These are phyloP conservation scores for Stachybotrys chlorohalonatus DNA, from an alignment of 2,329 filamentous ascomycete species.

Conservation along the genomic window DNA sequence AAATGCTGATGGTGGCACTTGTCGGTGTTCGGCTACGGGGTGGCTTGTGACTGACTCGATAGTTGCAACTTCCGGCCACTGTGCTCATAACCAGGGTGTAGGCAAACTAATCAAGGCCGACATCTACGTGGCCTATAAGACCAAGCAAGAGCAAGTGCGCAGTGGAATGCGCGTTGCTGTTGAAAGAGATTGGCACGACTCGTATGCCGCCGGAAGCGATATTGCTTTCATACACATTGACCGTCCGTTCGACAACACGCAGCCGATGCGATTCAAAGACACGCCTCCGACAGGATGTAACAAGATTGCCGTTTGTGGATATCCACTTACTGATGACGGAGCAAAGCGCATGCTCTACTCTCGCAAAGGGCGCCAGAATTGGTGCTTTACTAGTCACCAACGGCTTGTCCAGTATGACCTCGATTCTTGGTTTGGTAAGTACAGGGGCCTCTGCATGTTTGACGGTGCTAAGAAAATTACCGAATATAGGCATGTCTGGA, in stretches of 20 bases:
- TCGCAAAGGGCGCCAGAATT: too few relatives aligned
- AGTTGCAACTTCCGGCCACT: background rate
- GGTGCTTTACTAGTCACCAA: too few relatives aligned
- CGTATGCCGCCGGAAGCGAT: background rate
- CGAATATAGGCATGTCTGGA: background rate
- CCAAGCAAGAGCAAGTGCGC: background rate
- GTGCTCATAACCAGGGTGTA: background rate
- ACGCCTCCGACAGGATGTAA: background rate
- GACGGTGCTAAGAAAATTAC: background rate
- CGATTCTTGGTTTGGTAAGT: too few relatives aligned
- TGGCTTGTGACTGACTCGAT: background rate
- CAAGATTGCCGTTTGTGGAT: background rate
- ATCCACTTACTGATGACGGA: too few relatives aligned
- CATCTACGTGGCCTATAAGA: background rate
- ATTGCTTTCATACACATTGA: background rate
- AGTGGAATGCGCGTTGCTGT: background rate
- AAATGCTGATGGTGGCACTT: too few relatives aligned
- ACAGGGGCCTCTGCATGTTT: too few relatives aligned
- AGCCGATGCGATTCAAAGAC: background rate
- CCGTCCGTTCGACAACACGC: background rate
- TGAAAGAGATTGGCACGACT: background rate
- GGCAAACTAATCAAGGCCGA: background rate
- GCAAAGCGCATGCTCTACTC: too few relatives aligned
- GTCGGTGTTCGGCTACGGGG: background rate
- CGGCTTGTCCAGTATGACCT: too few relatives aligned